These are phyloP conservation scores for Pythium volutum DNA, from an alignment of 352 stramenopile species.

Conservation along the genomic window DNA sequence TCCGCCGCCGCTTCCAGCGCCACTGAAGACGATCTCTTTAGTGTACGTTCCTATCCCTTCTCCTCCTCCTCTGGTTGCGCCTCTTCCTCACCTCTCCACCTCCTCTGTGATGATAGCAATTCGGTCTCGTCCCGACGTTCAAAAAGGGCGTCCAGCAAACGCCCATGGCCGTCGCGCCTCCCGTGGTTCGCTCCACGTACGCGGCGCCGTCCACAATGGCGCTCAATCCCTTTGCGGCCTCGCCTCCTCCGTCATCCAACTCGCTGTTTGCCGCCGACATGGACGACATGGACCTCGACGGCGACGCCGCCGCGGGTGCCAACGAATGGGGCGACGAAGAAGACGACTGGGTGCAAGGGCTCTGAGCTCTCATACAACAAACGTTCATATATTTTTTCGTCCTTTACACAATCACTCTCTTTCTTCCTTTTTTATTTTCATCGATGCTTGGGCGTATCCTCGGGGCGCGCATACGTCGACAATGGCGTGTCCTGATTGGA, in stretches of 20 bases:
- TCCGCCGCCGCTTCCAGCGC: constrained; percentile 3
- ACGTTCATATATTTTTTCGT: not conserved
- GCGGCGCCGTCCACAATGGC: constrained; percentile 5
- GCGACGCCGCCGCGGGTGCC: constrained; percentile 24
- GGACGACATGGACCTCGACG: constrained; percentile 44
- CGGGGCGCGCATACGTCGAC: constrained; percentile 20
- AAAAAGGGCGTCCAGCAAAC: constrained; percentile 50
- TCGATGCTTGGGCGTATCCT: constrained; percentile 19
- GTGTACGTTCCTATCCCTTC: constrained; percentile 38
- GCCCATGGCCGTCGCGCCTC: constrained; percentile 6
- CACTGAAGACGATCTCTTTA: constrained; percentile 70
- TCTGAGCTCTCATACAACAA: constrained; percentile 28
- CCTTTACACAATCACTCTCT: not conserved
- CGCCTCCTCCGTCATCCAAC: constrained; percentile 35
- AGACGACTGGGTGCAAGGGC: constrained; percentile 79
- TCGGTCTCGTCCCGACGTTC: constrained; percentile 79
- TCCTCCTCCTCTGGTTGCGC: not conserved
- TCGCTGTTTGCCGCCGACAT: constrained; percentile 65
- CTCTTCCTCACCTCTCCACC: not conserved
- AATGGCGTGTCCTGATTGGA: constrained; percentile 14
- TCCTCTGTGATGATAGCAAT: constrained; percentile 47
- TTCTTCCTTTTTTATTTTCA: not conserved
- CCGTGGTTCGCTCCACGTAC: constrained; percentile 18
- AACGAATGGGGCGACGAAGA: constrained; percentile 73
- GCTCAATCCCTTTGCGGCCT: constrained; percentile 22